phyloP scores from a whole-genome alignment of 805 yeast genomes.

The Starmerella floris region DNA sequence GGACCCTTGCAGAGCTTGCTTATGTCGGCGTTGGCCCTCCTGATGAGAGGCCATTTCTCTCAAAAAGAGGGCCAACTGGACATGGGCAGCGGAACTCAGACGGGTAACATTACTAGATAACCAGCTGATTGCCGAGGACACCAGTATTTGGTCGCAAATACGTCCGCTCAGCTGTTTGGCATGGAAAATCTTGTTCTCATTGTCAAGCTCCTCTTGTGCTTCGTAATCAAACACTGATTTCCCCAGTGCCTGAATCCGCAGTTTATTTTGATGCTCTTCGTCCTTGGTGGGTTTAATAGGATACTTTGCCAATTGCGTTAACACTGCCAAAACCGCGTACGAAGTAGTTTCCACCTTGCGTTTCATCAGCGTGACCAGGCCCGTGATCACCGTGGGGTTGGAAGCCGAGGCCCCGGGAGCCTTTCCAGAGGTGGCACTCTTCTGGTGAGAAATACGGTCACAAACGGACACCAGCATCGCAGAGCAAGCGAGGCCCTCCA shows the following conservation, averaged over 20 bases:
- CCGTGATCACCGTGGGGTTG: slow-evolving; percentile 1
- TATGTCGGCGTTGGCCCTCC: slow-evolving; percentile 20
- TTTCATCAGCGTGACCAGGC: slow-evolving; percentile 18
- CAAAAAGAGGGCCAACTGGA: slow-evolving; percentile 22
- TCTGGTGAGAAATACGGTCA: slow-evolving; percentile 13
- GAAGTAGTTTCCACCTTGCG: slow-evolving; percentile 18
- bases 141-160: slow-evolving; percentile 9
- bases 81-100: slow-evolving; percentile 20
- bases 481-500: slow-evolving; percentile 31
- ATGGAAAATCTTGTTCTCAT: neutral
- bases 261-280: slow-evolving; percentile 5
- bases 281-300: slow-evolving; percentile 26
- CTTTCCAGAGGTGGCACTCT: neutral
- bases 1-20: slow-evolving; percentile 28
- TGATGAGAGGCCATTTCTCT: slow-evolving; percentile 25
- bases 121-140: slow-evolving; percentile 20
- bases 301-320: slow-evolving; percentile 26
- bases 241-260: slow-evolving; percentile 12
- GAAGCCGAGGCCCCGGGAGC: slow-evolving; percentile 1
- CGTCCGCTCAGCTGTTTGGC: slow-evolving; percentile 7
- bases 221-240: slow-evolving; percentile 6
- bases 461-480: slow-evolving; percentile 25
- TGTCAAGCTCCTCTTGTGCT: slow-evolving; percentile 2
- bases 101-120: slow-evolving; percentile 18
- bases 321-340: slow-evolving; percentile 25